These are phyloP conservation scores for Aphanomyces cochlioides DNA, from an alignment of 352 stramenopile genomes.

Conservation along the genomic window DNA sequence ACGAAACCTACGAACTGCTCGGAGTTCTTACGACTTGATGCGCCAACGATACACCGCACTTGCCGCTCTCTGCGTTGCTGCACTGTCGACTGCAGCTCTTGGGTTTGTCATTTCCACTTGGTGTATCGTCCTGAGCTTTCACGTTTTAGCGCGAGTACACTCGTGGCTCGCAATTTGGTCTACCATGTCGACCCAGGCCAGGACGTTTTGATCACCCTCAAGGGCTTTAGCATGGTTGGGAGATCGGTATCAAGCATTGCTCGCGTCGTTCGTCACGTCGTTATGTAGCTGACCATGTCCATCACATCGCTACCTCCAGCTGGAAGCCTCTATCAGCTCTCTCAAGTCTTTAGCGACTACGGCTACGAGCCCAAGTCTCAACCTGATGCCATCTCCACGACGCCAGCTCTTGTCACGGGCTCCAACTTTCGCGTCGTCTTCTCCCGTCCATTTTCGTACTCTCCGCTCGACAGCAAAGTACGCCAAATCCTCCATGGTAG, in stretches of 20 bases:
- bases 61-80: no score
- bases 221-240: constrained; percentile 56
- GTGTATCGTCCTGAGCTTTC: no score
- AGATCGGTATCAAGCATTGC: neutral
- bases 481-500: neutral
- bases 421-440: constrained; percentile 87
- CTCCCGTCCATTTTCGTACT: constrained; percentile 55
- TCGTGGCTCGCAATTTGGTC: constrained; percentile 63
- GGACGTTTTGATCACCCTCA: constrained; percentile 77
- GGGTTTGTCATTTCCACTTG: no score
- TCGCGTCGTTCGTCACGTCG: neutral
- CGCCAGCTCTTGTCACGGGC: constrained; percentile 64
- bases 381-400: constrained; percentile 47
- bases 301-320: constrained; percentile 82
- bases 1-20: no score
- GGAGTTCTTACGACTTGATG: no score
- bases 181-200: constrained; percentile 65
- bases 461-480: constrained; percentile 60
- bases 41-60: no score
- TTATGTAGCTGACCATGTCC: constrained; percentile 52
- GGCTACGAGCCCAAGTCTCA: constrained; percentile 84
- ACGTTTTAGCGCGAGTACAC: constrained; percentile 33
- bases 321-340: constrained; percentile 86
- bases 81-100: no score
- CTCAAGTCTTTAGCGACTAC: constrained; percentile 84